phyloP scores from a whole-genome alignment of 352 stramenopile species.

The Phytophthora brassicae region DNA sequence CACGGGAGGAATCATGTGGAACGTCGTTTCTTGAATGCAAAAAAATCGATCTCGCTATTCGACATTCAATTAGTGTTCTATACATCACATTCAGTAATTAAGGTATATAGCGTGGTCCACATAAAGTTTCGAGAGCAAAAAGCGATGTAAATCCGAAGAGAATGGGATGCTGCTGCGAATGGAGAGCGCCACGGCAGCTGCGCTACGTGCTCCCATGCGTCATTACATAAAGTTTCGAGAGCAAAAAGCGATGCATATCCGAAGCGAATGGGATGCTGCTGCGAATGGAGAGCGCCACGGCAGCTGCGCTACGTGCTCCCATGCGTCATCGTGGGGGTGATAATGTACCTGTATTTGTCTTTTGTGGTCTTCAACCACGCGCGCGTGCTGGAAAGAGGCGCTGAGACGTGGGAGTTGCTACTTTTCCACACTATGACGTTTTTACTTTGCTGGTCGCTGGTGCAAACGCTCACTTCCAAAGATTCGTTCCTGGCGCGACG shows the following conservation, averaged over 20 bases:
- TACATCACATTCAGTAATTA: too few species aligned
- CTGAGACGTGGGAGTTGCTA: slow-evolving; percentile 37
- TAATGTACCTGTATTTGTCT: slow-evolving; percentile 63
- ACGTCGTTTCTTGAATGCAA: slow-evolving; percentile 4
- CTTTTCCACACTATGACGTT: slow-evolving; percentile 58
- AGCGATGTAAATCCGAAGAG: too few species aligned
- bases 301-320: slow-evolving; percentile 62
- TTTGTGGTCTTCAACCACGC: slow-evolving; percentile 61
- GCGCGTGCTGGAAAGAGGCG: slow-evolving; percentile 36
- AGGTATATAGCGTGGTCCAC: too few species aligned
- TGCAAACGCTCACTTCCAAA: slow-evolving; percentile 50
- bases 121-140: too few species aligned
- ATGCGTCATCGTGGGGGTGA: slow-evolving; percentile 47
- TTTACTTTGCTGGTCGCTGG: slow-evolving; percentile 61
- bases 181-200: slow-evolving; percentile 45
- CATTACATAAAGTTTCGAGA: too few species aligned
- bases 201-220: slow-evolving; percentile 59
- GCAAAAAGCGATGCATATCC: too few species aligned
- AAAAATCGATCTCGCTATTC: not conserved
- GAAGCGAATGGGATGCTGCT: slow-evolving; percentile 80
- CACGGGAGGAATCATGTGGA: slow-evolving; percentile 20
- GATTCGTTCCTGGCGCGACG: slow-evolving; percentile 57
- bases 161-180: slow-evolving; percentile 78
- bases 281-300: slow-evolving; percentile 53
- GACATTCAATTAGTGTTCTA: too few species aligned